phyloP scores from a whole-genome alignment of 805 yeast species.

The Myxozyma kluyveri region DNA sequence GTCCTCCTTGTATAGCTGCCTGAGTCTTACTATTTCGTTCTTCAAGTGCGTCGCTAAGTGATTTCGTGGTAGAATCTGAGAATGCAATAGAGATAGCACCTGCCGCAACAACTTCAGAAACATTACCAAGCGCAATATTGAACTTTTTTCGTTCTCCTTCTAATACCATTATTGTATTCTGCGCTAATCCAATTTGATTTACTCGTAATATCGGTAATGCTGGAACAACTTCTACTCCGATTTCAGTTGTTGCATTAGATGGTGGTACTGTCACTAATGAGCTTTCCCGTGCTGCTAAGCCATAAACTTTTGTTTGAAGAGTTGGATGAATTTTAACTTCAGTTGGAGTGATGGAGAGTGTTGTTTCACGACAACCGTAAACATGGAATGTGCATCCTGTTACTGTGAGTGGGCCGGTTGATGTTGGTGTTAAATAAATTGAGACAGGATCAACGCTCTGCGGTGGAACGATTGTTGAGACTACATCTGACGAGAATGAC shows the following conservation, averaged over 20 bases:
- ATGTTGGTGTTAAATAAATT: slow-evolving; percentile 25
- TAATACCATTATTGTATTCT: slow-evolving; percentile 68
- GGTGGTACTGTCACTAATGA: slow-evolving; percentile 7
- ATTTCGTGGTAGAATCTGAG: slow-evolving; percentile 70
- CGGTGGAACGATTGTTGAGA: slow-evolving; percentile 22
- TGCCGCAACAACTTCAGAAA: slow-evolving; percentile 51
- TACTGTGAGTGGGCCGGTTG: slow-evolving; percentile 49
- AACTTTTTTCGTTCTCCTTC: slow-evolving; percentile 69
- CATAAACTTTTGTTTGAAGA: slow-evolving; percentile 5
- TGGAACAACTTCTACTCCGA: slow-evolving; percentile 41
- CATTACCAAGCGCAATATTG: slow-evolving; percentile 54
- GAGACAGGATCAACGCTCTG: slow-evolving; percentile 20
- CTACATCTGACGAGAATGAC: slow-evolving; percentile 22
- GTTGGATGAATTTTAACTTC: slow-evolving; percentile 1
- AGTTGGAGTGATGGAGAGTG: slow-evolving; percentile 33
- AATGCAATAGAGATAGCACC: slow-evolving; percentile 60
- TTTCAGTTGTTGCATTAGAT: slow-evolving; percentile 22
- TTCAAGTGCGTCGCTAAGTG: slow-evolving; percentile 53
- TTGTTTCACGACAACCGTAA: slow-evolving; percentile 49
- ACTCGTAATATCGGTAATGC: slow-evolving; percentile 57
- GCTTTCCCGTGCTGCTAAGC: slow-evolving; percentile 11
- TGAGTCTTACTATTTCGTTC: slow-evolving; percentile 28
- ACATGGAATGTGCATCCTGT: slow-evolving; percentile 52
- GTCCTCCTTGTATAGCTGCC: slow-evolving; percentile 14
- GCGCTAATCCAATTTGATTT: slow-evolving; percentile 36